Conservation (phyloP, 176 grass and related monocot genomes). For the Oryza glaberrima region DNA sequence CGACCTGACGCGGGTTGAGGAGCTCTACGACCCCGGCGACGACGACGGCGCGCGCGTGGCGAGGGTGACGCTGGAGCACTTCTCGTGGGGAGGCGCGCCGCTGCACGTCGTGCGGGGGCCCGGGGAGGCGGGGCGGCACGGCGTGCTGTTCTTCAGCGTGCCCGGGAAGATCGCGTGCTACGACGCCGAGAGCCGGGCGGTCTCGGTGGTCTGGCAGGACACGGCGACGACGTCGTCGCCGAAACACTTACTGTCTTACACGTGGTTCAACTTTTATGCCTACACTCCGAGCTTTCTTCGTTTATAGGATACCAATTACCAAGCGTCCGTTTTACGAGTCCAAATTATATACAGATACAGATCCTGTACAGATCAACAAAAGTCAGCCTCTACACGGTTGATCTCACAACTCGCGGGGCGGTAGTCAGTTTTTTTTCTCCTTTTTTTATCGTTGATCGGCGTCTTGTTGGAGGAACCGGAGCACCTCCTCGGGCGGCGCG, state of each 20-base stretch:
- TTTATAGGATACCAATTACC: background rate
- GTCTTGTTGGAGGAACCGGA: constrained; percentile 42
- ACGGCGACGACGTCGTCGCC: background rate
- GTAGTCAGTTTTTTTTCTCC: too few relatives aligned
- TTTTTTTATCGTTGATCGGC: background rate
- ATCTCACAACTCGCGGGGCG: background rate
- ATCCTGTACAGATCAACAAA: background rate
- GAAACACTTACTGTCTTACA: background rate
- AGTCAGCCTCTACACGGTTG: background rate
- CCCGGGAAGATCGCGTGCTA: background rate
- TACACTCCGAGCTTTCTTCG: background rate
- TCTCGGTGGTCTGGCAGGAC: constrained; percentile 2
- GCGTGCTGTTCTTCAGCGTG: background rate
- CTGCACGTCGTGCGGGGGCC: background rate
- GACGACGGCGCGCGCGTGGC: background rate
- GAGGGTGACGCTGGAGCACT: background rate
- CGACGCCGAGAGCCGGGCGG: background rate
- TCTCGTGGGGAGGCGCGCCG: background rate
- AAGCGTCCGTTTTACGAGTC: too few relatives aligned
- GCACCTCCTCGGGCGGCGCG: constrained; percentile 60
- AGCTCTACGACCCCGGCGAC: background rate
- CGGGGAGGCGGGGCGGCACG: background rate
- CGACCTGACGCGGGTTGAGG: constrained; percentile 13
- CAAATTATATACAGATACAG: background rate
- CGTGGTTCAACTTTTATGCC: background rate